Conservation (phyloP, 179 eudicot genomes). For the Beta macrorhiza region DNA sequence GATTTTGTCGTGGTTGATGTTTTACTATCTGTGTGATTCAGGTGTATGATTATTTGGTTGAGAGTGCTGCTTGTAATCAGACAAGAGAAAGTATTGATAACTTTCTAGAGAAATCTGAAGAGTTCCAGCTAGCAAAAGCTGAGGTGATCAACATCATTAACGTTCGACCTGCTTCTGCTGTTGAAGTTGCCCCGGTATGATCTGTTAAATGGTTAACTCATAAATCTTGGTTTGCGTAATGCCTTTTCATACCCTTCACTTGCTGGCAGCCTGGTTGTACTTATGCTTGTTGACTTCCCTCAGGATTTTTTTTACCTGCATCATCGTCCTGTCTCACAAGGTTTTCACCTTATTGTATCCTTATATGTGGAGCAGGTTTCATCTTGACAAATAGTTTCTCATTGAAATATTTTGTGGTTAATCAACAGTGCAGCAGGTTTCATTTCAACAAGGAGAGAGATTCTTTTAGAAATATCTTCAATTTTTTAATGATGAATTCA, state of each 20-base stretch:
- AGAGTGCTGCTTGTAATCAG: constrained; percentile 57
- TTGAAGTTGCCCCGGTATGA: constrained; percentile 59
- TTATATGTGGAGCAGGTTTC: too few relatives aligned
- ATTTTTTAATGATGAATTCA: not conserved
- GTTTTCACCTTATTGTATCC: not conserved
- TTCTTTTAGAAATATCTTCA: not conserved
- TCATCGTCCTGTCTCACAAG: too few relatives aligned
- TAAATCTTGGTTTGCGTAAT: not conserved
- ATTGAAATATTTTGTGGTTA: not conserved
- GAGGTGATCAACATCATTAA: constrained; percentile 71
- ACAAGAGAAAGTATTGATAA: constrained; percentile 50
- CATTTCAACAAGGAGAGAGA: not conserved
- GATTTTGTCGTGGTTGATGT: not conserved
- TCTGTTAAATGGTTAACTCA: not conserved
- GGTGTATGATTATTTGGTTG: constrained; percentile 80
- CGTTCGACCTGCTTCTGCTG: constrained; percentile 49
- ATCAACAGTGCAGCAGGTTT: not conserved
- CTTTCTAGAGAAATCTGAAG: constrained; percentile 44
- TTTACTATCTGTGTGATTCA: constrained; percentile 25
- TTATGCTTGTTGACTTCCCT: not conserved
- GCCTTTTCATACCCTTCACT: not conserved
- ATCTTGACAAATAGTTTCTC: not conserved
- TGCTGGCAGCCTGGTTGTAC: not conserved
- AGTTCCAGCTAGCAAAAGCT: constrained; percentile 54
- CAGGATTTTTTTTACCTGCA: not conserved